A percentile compares a stretch with the other conserved stretches of the same genome.
These are phyloP conservation scores for Myxozyma lipomycoides DNA, from an alignment of 805 yeast species.

Conservation along the genomic window DNA sequence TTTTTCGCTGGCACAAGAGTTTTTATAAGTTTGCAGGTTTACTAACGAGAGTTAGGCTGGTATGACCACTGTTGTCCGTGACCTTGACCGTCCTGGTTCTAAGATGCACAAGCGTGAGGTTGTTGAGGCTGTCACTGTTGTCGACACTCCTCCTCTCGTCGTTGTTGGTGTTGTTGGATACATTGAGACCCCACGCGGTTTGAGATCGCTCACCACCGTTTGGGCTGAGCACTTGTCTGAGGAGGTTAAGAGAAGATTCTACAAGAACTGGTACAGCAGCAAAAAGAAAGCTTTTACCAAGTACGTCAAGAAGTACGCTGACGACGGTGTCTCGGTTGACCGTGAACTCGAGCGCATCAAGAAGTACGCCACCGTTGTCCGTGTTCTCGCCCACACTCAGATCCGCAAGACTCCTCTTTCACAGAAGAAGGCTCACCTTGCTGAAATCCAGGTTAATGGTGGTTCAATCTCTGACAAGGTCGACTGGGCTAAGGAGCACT, in stretches of 20 bases:
- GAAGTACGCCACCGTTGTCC: slow-evolving; percentile 97
- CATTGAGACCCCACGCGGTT: slow-evolving; percentile 99
- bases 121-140: slow-evolving; percentile 98
- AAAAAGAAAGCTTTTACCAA: slow-evolving; percentile 99
- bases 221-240: slow-evolving; percentile 99
- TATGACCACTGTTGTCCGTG: slow-evolving; percentile 99
- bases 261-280: slow-evolving; percentile 99
- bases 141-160: slow-evolving; percentile 98
- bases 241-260: slow-evolving; percentile 99
- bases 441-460: slow-evolving; percentile 99
- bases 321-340: slow-evolving; percentile 69
- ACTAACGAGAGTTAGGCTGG: slow-evolving; percentile 80
- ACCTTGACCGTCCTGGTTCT: slow-evolving; percentile 99
- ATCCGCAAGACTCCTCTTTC: slow-evolving; percentile 97
- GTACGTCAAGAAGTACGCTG: slow-evolving; percentile 96
- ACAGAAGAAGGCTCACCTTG: slow-evolving; percentile 99
- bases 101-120: slow-evolving; percentile 99
- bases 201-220: slow-evolving; percentile 98
- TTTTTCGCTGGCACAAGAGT: slow-evolving; percentile 28
- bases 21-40: not conserved
- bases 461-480: slow-evolving; percentile 97
- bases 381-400: slow-evolving; percentile 99
- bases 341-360: slow-evolving; percentile 97
- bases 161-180: slow-evolving; percentile 99
- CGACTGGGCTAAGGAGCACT: slow-evolving; percentile 97